Conservation (phyloP, 2,329 filamentous ascomycete genomes). For the Talaromyces funiculosus region DNA sequence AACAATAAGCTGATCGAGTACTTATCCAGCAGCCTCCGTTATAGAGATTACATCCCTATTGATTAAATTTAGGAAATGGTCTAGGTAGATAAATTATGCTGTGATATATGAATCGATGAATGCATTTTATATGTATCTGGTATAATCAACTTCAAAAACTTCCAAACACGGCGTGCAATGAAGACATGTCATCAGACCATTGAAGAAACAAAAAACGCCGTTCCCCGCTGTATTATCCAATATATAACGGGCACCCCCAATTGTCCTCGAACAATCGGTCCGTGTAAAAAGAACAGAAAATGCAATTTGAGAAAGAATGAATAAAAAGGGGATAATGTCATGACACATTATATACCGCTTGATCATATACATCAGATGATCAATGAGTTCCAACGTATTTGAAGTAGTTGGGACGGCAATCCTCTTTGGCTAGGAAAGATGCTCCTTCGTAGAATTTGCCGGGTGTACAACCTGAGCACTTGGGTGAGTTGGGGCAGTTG, state of each 20-base stretch:
- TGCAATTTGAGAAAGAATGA: slow-evolving; percentile 23
- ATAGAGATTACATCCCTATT: neutral
- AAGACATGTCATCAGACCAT: neutral
- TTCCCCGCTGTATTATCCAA: slow-evolving; percentile 3
- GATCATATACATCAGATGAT: neutral
- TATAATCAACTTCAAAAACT: neutral
- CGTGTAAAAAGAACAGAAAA: slow-evolving; percentile 2
- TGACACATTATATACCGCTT: slow-evolving; percentile 6
- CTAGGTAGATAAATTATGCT: no score
- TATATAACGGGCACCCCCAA: neutral
- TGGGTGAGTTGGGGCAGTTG: slow-evolving; percentile 95
- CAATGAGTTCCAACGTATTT: slow-evolving; percentile 82
- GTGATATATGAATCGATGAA: neutral
- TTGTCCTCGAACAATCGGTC: neutral
- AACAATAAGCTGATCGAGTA: neutral
- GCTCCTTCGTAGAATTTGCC: slow-evolving; percentile 88
- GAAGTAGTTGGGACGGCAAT: slow-evolving; percentile 96
- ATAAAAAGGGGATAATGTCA: slow-evolving; percentile 14
- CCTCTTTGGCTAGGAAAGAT: slow-evolving; percentile 76
- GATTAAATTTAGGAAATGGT: neutral
- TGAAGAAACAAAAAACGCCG: slow-evolving; percentile 1
- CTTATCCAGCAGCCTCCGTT: neutral
- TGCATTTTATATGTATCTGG: neutral
- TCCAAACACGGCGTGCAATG: neutral
- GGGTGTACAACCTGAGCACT: slow-evolving; percentile 81